These are phyloP conservation scores for Talaromyces sp. DNA, from an alignment of 2,329 filamentous ascomycete species.

Conservation along the genomic window DNA sequence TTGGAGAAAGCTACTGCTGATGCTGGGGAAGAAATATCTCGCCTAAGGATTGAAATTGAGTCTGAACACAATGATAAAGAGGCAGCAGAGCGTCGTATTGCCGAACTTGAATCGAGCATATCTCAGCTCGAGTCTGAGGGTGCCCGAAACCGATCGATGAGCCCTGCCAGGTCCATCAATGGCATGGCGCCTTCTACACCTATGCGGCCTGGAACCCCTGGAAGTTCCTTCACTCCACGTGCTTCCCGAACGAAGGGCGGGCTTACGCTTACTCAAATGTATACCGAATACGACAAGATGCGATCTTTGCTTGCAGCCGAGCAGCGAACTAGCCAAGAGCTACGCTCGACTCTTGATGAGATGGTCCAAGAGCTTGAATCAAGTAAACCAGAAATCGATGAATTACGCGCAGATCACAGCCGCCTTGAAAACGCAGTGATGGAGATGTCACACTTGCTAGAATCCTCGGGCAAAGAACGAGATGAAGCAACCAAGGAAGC, in stretches of 20 bases:
- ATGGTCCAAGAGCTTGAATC: constrained; percentile 83
- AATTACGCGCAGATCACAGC: constrained; percentile 78
- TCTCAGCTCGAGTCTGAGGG: constrained; percentile 62
- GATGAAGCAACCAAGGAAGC: constrained; percentile 77
- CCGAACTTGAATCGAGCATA: constrained; percentile 66
- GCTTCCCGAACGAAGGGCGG: constrained; percentile 57
- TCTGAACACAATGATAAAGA: constrained; percentile 63
- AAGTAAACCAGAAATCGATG: constrained; percentile 84
- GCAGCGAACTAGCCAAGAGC: constrained; percentile 71
- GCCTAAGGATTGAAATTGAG: constrained; percentile 57
- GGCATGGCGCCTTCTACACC: constrained; percentile 53
- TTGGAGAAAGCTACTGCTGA: constrained; percentile 64
- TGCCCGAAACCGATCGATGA: constrained; percentile 51
- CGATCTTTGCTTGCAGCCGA: constrained; percentile 73
- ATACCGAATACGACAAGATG: constrained; percentile 62
- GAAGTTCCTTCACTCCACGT: constrained; percentile 55
- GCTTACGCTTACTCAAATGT: constrained; percentile 65
- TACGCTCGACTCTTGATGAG: constrained; percentile 77
- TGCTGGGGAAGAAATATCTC: constrained; percentile 61
- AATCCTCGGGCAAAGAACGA: constrained; percentile 78
- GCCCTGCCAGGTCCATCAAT: constrained; percentile 57
- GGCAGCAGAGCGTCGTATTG: constrained; percentile 63
- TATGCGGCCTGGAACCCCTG: constrained; percentile 53
- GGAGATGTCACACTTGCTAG: constrained; percentile 80
- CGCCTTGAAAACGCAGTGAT: constrained; percentile 78